Conservation (phyloP, 2,329 filamentous ascomycete genomes). For the Arthrobotrys entomopaga region DNA sequence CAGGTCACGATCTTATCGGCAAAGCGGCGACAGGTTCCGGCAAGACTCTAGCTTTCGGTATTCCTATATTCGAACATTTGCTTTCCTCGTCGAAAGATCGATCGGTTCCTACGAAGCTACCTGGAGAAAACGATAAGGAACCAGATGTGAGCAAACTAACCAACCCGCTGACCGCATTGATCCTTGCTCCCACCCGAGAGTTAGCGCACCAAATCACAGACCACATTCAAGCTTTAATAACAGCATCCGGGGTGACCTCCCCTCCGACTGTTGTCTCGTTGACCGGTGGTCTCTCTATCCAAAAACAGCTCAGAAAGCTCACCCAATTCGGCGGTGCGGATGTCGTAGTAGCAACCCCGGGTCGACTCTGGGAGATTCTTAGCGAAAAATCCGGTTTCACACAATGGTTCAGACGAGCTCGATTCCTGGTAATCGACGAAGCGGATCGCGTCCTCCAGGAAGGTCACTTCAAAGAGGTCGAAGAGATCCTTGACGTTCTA, state of each 20-base stretch:
- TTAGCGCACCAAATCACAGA: constrained; percentile 85
- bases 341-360: constrained; percentile 91
- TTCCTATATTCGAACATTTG: constrained; percentile 89
- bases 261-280: constrained; percentile 77
- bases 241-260: constrained; percentile 66
- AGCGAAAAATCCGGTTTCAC: constrained; percentile 77
- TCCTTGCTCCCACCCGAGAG: constrained; percentile 91
- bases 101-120: constrained; percentile 42
- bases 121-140: constrained; percentile 63
- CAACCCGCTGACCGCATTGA: constrained; percentile 74
- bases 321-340: constrained; percentile 73
- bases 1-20: constrained; percentile 89
- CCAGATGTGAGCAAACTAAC: constrained; percentile 60
- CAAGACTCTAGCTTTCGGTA: constrained; percentile 93
- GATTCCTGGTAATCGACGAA: constrained; percentile 90
- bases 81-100: constrained; percentile 65
- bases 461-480: constrained; percentile 93
- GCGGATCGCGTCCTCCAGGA: constrained; percentile 91
- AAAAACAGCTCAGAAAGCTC: constrained; percentile 90
- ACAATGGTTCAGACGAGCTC: constrained; percentile 74
- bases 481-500: constrained; percentile 83
- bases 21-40: constrained; percentile 97
- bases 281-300: constrained; percentile 90
- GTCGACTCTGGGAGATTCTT: constrained; percentile 92
- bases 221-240: constrained; percentile 67